Percentiles rank a stretch among this genome's conserved stretches.
Conservation (phyloP, 2,329 filamentous ascomycete species). For the Colletotrichum sidae region DNA sequence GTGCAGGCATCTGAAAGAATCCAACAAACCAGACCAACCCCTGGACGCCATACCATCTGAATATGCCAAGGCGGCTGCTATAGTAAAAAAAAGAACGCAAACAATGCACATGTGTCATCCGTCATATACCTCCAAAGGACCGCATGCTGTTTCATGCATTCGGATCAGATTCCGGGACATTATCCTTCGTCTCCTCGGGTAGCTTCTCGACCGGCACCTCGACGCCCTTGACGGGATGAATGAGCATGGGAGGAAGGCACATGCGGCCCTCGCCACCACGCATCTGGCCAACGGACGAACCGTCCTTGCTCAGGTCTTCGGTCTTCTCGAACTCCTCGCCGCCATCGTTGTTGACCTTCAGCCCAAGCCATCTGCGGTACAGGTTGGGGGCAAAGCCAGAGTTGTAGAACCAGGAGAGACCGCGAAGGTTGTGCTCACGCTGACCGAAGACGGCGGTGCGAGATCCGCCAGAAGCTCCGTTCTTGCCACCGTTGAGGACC, state of each 20-base stretch:
- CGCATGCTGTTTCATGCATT: conserved; percentile 46
- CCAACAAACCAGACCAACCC: conserved; percentile 34
- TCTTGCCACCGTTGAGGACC: conserved; percentile 83
- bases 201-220: conserved; percentile 72
- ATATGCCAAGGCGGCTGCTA: conserved; percentile 20
- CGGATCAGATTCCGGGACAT: conserved; percentile 62
- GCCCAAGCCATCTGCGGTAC: conserved; percentile 88
- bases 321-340: conserved; percentile 80
- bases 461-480: conserved; percentile 80
- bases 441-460: conserved; percentile 82
- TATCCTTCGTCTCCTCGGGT: conserved; percentile 57
- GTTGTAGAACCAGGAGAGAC: conserved; percentile 93
- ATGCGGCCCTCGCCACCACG: conserved; percentile 82
- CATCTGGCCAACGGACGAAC: conserved; percentile 62
- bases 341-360: conserved; percentile 81
- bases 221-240: conserved; percentile 88
- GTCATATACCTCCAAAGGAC: conserved; percentile 8
- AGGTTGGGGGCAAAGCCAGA: conserved; percentile 83
- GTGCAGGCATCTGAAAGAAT: conserved; percentile 23
- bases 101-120: conserved; percentile 26
- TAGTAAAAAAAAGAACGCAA: conserved; percentile 16
- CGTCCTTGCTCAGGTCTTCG: conserved; percentile 63
- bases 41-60: conserved; percentile 35
- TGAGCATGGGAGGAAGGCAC: conserved; percentile 89
- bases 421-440: conserved; percentile 88